Conservation (phyloP, 805 yeast species). For the Lipomyces chichibuensis region DNA sequence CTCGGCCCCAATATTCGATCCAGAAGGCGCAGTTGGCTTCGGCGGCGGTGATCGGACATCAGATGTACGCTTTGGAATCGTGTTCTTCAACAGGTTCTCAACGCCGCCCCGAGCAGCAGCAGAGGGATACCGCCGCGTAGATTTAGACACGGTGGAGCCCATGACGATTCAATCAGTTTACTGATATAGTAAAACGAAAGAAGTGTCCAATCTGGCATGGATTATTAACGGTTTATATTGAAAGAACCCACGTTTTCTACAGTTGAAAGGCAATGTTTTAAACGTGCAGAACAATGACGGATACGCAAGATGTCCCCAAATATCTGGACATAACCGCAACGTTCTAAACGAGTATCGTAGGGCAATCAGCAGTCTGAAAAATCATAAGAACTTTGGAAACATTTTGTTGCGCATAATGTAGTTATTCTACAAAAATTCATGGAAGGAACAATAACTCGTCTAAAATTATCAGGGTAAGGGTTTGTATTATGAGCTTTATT, state of each 20-base stretch:
- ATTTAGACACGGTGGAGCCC: slow-evolving; percentile 25
- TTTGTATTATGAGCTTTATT: not conserved
- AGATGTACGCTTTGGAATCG: slow-evolving; percentile 1
- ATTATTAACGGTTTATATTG: too few relatives aligned
- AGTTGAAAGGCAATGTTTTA: too few relatives aligned
- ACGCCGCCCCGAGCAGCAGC: slow-evolving; percentile 27
- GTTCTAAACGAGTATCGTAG: too few relatives aligned
- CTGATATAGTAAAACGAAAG: not conserved
- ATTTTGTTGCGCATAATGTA: too few relatives aligned
- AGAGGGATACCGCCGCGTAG: slow-evolving; percentile 28
- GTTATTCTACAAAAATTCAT: too few relatives aligned
- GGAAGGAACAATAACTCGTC: too few relatives aligned
- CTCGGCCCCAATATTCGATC: slow-evolving; percentile 12
- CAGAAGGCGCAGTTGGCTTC: not conserved
- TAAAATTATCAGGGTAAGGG: not conserved
- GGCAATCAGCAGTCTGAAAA: too few relatives aligned
- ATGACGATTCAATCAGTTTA: slow-evolving; percentile 4
- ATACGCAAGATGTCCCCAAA: too few relatives aligned
- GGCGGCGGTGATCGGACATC: slow-evolving; percentile 1
- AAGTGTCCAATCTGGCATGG: not conserved
- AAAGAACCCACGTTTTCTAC: not conserved
- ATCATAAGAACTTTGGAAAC: too few relatives aligned
- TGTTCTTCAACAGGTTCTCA: slow-evolving; percentile 7
- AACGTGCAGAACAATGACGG: too few relatives aligned
- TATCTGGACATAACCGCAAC: too few relatives aligned